Evolutionary conservation across 2,329 filamentous ascomycete genomes (phyloP).

Genomic region (Dichotomopilus funicola): DNA sequence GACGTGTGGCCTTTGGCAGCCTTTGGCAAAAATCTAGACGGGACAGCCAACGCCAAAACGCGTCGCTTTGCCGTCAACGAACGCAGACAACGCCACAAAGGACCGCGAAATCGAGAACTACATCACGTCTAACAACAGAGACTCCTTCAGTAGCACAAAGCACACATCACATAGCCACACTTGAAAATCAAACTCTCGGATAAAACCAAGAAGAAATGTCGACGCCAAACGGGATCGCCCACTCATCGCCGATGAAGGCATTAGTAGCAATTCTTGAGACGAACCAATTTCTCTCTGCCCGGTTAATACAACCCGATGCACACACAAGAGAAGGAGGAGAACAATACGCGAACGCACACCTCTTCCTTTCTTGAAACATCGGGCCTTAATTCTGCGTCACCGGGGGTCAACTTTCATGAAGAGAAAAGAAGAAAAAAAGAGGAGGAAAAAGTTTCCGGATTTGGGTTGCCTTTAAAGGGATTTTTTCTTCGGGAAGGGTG

Average conservation of each 20-base stretch:
- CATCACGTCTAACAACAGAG: no score
- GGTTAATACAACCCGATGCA: conserved; percentile 51
- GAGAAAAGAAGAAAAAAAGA: conserved; percentile 8
- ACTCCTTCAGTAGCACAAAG: no score
- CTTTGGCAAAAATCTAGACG: no score
- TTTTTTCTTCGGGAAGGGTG: no score
- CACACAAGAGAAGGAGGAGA: conserved; percentile 28
- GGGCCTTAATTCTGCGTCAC: conserved; percentile 50
- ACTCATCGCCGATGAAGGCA: conserved; percentile 33
- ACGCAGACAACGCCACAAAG: no score
- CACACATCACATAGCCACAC: no score
- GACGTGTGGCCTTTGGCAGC: no score
- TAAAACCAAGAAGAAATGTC: conserved; percentile 36
- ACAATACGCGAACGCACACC: background rate
- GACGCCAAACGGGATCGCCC: conserved; percentile 59
- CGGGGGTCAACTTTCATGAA: conserved; percentile 51
- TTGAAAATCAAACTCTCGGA: no score
- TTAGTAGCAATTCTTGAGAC: conserved; percentile 61
- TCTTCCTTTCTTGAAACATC: conserved; percentile 27
- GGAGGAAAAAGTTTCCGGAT: background rate
- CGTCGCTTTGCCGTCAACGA: no score
- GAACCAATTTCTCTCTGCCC: conserved; percentile 50
- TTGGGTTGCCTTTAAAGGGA: background rate
- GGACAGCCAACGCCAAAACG: no score
- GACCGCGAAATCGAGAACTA: no score